Base-by-base conservation (phyloP, 78 protist species). In the Dictyostelium intermedium region DNA sequence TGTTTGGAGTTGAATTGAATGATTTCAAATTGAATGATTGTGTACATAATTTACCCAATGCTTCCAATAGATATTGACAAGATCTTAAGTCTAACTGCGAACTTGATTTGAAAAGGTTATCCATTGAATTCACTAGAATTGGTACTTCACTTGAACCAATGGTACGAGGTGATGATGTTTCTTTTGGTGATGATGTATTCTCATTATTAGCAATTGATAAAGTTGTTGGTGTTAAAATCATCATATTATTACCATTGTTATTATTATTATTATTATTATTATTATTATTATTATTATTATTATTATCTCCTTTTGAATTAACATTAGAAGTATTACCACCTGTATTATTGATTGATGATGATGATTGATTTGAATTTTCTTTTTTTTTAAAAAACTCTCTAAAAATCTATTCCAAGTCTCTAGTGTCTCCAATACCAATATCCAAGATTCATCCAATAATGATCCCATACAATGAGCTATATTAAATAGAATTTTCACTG, bases 381-480 rank as follows among this genome's bases (percentile, higher is more conserved):
- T 82, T 82, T 56, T 82, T 82, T 60, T 50, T 56, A 25, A 35
- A 20, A 35, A 82, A 25, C 63, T 47, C 43, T 92, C 80, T 39
- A 92, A 61, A 9, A 92, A 25, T 37, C 35, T 69, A 30, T 85
- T 87, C 92, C 92, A 83, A 50, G 82, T 85, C 7, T 94, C 91
- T 5, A 94, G 35, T n/a, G 96, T 87, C 18, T 94, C 96, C 63
- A 94, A 82, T 4, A 94, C 96, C 32, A 94, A 30, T 50, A 87
- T 70, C 96, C 96, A 94, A 30, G 93, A 61, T 32, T 94, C 93
- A 61, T 94, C 92, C 25, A 94, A 61, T 10, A 94, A 76, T 5
- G 43, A 23, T 3, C 96, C 96, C 96, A 94, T 94, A 39, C 96
- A 94, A 85, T 94, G 96, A 32, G 96, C 96, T 5, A 94, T 94